Evolutionary conservation across 2,329 filamentous ascomycete species (phyloP), one percentile per base, ranked within the genome.

Genomic region (Colletotrichum tropicale): DNA sequence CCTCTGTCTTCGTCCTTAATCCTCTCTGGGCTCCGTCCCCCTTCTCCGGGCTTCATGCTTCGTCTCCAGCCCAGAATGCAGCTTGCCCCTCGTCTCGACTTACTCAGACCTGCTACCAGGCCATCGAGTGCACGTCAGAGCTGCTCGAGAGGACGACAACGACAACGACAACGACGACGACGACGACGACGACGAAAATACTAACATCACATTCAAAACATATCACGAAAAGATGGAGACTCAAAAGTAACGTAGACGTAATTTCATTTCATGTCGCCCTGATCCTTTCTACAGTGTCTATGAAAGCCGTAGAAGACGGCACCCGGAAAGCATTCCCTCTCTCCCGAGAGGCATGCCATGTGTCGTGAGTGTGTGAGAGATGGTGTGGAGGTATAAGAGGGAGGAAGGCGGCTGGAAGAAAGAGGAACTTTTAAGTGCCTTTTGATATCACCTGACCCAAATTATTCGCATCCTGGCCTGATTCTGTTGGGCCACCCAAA

Each of bases 221-320:
- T 16, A 2, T 21, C 43, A 52, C 43, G n/a, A 1, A 0, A 21
- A 8, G 0, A 8, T 32, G 8, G 5, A 32, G 58, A 62, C 26
- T 32, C 0, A 13, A 9, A 38, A 12, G 68, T 73, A 61, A 75
- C 66, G 76, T 70, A 77, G 71, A 77, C 76, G 76, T 77, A 76
- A 77, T 77, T 76, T 77, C 76, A 77, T 77, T 77, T 77, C 76
- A 76, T 77, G 74, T 76, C 74, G 75, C 76, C 76, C 71, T 77
- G 65, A 75, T 75, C 76, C 71, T 75, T 77, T 77, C 76, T 77
- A 77, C 75, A 77, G 76, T 75, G 70, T 77, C 76, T 77, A 77
- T 77, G 76, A 71, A 77, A 77, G 69, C 68, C 69, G 68, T 73
- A 70, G 68, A 76, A 76, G 76, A 76, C 64, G 68, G 73, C 74